Base-by-base conservation (phyloP, 352 stramenopile genomes). In the Thraustochytrium striatum region DNA sequence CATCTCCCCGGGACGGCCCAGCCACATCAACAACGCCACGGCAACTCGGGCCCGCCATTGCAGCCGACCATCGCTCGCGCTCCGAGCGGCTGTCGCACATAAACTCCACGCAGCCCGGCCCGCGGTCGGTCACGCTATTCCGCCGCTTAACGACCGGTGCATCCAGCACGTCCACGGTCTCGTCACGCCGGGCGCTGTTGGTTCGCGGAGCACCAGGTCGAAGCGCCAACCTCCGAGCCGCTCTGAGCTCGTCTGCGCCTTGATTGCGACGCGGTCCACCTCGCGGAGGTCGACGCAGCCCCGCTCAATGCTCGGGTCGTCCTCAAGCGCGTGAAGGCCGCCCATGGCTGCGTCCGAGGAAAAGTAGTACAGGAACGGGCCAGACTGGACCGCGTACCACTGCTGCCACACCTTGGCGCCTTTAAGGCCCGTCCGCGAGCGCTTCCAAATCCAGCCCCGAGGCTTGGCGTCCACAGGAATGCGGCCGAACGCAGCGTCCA, bases 101-200 rank as follows among this genome's bases (percentile, higher is more conserved):
- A 28, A 75, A 75, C 41, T 75, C 65, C 8, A 75, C 11, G 1
- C 44, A 32, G 9, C 9, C 11, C 25, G 13, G 21, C 5, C 21
- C 44, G 9, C 19, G 11, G 41, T 0, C 43, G n/a, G 19, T 13
- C 13, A 7, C 65, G 19, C 21, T 7, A 41, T 70, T 7, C 43
- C 65, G 44, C 2, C 19, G 35, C 21, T 41, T 11, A 5, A 75
- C 65, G 19, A 55, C 30, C 21, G 65, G 65, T n/a, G 19, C 65
- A 38, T 75, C 65, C 50, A 75, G 36, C 11, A 39, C 65, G 30
- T 75, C 65, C 32, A 61, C 65, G 25, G 65, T 52, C 32, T 75
- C 62, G n/a, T 68, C 35, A 59, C 52, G 53, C 53, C 25, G 25
- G 32, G 25, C 19, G 7, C 25, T 61, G 5, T 61, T 61, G 5